These are phyloP conservation scores for Fusarium tricinctum DNA, from an alignment of 2,329 filamentous ascomycete genomes.

Conservation along the genomic window DNA sequence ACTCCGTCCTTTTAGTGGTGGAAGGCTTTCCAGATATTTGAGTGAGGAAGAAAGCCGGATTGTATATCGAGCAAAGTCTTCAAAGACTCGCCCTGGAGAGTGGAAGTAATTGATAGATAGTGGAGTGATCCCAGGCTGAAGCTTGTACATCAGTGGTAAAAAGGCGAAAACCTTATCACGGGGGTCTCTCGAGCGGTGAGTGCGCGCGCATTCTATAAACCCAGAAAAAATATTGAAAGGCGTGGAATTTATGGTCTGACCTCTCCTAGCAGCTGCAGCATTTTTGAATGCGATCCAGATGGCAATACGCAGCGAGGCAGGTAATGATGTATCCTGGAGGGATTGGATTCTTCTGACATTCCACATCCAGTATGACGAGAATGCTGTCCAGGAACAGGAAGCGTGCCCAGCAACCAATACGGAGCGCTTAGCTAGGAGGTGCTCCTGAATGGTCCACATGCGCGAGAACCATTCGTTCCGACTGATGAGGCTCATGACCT, in stretches of 20 bases:
- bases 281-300: conserved; percentile 36
- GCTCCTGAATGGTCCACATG: conserved; percentile 43
- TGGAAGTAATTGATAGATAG: conserved; percentile 31
- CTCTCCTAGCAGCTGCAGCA: conserved; percentile 9
- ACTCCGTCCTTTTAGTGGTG: conserved; percentile 14
- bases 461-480: conserved; percentile 39
- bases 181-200: conserved; percentile 29
- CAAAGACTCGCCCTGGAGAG: conserved; percentile 23
- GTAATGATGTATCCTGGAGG: conserved; percentile 11
- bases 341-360: conserved; percentile 28
- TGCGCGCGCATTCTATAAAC: conserved; percentile 34
- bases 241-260: conserved; percentile 15
- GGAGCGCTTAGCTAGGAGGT: conserved; percentile 28
- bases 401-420: conserved; percentile 20
- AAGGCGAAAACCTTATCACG: conserved; percentile 35
- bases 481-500: conserved; percentile 29
- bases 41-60: conserved; percentile 25
- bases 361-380: conserved; percentile 38
- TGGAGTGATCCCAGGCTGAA: conserved; percentile 15
- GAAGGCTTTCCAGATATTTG: conserved; percentile 32
- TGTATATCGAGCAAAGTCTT: conserved; percentile 28
- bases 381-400: conserved; percentile 32
- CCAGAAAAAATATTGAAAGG: conserved; percentile 32
- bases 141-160: conserved; percentile 32
- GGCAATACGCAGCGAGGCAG: conserved; percentile 27